Percentiles rank a stretch among this genome's conserved stretches.
Evolutionary conservation across 495 filamentous ascomycete genomes (phyloP).

Genomic region (Hypoxylon fragiforme): DNA sequence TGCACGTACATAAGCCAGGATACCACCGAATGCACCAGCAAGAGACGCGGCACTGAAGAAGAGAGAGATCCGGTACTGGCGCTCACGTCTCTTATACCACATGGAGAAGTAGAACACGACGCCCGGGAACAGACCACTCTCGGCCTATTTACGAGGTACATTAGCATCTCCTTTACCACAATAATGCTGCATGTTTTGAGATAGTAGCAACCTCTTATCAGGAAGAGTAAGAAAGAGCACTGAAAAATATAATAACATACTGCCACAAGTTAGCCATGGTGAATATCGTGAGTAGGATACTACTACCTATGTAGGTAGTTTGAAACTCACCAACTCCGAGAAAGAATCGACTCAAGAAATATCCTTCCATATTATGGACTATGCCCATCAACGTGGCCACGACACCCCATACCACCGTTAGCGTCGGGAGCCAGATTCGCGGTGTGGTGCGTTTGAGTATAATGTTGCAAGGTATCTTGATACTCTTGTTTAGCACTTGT

Average conservation of each 20-base stretch:
- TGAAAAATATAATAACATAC: no score
- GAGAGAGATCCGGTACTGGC: constrained; percentile 70
- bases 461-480: constrained; percentile 70
- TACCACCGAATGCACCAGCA: constrained; percentile 79
- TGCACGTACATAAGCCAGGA: constrained; percentile 62
- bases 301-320: no score
- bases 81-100: constrained; percentile 78
- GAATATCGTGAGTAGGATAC: no score
- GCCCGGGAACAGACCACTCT: constrained; percentile 69
- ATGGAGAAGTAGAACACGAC: constrained; percentile 84
- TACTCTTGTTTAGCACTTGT: constrained; percentile 6
- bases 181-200: no score
- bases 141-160: constrained; percentile 38
- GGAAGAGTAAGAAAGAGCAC: no score
- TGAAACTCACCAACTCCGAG: constrained; percentile 47
- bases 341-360: constrained; percentile 66
- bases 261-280: no score
- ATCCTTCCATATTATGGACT: constrained; percentile 66
- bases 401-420: constrained; percentile 55
- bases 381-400: constrained; percentile 74
- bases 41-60: constrained; percentile 77
- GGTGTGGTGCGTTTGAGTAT: constrained; percentile 72
- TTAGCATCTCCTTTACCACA: no score
- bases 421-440: constrained; percentile 55
- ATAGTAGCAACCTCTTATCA: no score